Conservation (phyloP, 2,329 filamentous ascomycete genomes). For the Penicillium sp. region DNA sequence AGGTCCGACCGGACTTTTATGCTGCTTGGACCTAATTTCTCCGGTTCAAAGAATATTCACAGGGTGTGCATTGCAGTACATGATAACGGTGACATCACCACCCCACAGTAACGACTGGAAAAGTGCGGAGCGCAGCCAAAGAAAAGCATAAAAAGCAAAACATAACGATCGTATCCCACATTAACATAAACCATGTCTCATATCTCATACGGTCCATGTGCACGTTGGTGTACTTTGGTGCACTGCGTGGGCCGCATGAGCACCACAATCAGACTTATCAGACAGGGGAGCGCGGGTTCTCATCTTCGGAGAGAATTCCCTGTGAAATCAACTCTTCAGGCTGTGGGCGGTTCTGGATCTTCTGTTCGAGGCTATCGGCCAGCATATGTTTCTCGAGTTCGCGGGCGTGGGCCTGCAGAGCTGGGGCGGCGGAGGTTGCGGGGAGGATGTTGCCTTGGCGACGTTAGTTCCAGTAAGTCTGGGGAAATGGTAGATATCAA, state of each 20-base stretch:
- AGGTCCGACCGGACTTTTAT: not conserved
- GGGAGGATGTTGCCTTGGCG: conserved; percentile 80
- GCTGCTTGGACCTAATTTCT: not conserved
- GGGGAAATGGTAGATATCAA: not conserved
- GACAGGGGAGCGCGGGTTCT: conserved; percentile 39
- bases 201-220: not conserved
- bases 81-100: conserved; percentile 23
- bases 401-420: conserved; percentile 75
- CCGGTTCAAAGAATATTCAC: not conserved
- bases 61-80: conserved; percentile 4
- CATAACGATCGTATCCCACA: conserved; percentile 1
- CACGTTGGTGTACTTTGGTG: not conserved
- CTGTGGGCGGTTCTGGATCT: conserved; percentile 74
- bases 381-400: conserved; percentile 89
- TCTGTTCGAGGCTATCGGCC: conserved; percentile 82
- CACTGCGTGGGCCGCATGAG: not conserved
- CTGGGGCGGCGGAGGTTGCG: conserved; percentile 73
- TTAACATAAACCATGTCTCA: conserved; percentile 1
- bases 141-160: not conserved
- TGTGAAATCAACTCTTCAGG: conserved; percentile 76
- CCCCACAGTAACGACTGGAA: conserved; percentile 1
- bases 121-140: not conserved
- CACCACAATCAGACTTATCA: not conserved
- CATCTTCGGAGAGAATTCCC: conserved; percentile 73
- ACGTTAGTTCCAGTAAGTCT: conserved; percentile 7